phyloP scores from a whole-genome alignment of 2,329 filamentous ascomycete genomes.

The Colletotrichum sp. region DNA sequence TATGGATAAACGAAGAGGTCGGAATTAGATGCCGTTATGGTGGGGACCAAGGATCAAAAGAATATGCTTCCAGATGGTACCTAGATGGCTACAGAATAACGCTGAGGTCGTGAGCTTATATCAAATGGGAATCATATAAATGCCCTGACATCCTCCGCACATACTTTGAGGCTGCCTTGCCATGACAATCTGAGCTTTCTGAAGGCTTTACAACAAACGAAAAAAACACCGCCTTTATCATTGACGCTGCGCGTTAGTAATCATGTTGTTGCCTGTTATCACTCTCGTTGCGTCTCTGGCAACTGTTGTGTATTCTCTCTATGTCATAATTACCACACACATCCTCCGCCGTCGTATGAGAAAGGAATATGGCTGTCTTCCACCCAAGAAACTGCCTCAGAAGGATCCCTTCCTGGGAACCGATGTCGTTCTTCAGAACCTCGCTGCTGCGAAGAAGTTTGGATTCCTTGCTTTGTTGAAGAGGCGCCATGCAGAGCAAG shows the following conservation, averaged over 20 bases:
- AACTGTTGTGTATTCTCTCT: background rate
- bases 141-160: background rate
- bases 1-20: background rate
- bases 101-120: background rate
- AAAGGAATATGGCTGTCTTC: conserved; percentile 1
- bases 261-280: background rate
- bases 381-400: background rate
- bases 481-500: background rate
- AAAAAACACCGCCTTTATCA: background rate
- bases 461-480: background rate
- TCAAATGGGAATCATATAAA: background rate
- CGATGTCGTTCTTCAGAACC: background rate
- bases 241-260: background rate
- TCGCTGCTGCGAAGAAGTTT: background rate
- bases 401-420: background rate
- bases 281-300: background rate
- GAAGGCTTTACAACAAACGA: background rate
- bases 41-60: background rate
- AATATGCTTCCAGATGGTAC: background rate
- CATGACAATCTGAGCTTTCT: background rate
- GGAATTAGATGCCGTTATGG: background rate
- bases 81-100: background rate
- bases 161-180: background rate
- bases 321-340: background rate
- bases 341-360: conserved; percentile 4